Evolutionary conservation across 1,284 basidiomycete species (phyloP).

Genomic region (Cyathus olla): DNA sequence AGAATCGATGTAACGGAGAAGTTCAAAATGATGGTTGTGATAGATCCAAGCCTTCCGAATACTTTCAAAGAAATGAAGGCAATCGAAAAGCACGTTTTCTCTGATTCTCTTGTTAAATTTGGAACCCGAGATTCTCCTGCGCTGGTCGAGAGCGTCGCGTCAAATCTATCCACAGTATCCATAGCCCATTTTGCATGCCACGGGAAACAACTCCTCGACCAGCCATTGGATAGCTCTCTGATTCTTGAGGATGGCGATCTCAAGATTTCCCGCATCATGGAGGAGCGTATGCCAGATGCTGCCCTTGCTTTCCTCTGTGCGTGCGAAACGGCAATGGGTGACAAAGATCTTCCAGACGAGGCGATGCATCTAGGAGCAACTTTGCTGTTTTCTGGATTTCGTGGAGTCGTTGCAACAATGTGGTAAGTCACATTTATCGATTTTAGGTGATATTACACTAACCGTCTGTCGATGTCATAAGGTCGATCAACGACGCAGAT

Average conservation of each 20-base stretch:
- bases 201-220: not conserved
- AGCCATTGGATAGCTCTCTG: not conserved
- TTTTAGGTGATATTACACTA: too few relatives aligned
- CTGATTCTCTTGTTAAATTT: not conserved
- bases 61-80: not conserved
- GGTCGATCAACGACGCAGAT: too few relatives aligned
- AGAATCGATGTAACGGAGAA: not conserved
- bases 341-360: conserved; percentile 14
- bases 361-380: conserved; percentile 21
- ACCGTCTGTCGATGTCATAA: too few relatives aligned
- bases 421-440: too few relatives aligned
- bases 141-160: not conserved
- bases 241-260: not conserved
- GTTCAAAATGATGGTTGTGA: not conserved
- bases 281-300: not conserved
- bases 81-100: not conserved
- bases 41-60: not conserved
- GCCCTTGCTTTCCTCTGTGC: conserved; percentile 17
- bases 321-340: conserved; percentile 20
- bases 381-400: conserved; percentile 21
- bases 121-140: not conserved
- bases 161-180: not conserved
- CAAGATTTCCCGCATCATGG: not conserved
- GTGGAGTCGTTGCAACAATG: conserved; percentile 24
- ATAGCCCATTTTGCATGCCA: not conserved